Percentiles rank a stretch among this genome's conserved stretches.
Evolutionary conservation across 805 yeast genomes (phyloP).

Genomic region (Sugiyamaella valdiviana): DNA sequence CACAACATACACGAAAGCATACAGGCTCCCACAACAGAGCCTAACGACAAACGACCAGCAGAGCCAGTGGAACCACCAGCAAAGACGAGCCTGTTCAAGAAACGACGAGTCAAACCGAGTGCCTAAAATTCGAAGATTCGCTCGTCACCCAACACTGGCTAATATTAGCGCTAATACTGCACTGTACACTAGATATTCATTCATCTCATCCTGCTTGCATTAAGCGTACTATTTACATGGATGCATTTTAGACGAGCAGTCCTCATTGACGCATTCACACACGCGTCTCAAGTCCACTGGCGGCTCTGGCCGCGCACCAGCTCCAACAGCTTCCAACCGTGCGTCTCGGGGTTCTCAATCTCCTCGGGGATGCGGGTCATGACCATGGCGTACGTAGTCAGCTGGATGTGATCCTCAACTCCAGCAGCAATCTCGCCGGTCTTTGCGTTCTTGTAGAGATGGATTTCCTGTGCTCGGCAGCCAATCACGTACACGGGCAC

Average conservation of each 20-base stretch:
- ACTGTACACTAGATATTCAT: no score
- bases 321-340: constrained; percentile 95
- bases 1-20: no score
- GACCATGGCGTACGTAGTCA: constrained; percentile 95
- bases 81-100: constrained; percentile 5
- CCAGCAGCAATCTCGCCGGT: constrained; percentile 96
- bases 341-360: constrained; percentile 81
- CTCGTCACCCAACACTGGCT: no score
- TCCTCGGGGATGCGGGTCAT: constrained; percentile 90
- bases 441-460: constrained; percentile 78
- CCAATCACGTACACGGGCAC: constrained; percentile 88
- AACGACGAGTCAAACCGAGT: constrained; percentile 11
- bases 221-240: neutral
- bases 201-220: no score
- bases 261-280: neutral
- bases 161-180: no score
- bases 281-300: constrained; percentile 55
- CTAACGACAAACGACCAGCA: neutral
- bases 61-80: neutral
- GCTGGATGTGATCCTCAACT: constrained; percentile 82
- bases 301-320: constrained; percentile 91
- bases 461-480: constrained; percentile 95
- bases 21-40: neutral
- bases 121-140: no score
- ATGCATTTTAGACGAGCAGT: neutral